Percentiles rank a stretch among this genome's conserved stretches.
Evolutionary conservation across 75 land plant species (phyloP).

Genomic region (Chamaecyparis obtusa): DNA sequence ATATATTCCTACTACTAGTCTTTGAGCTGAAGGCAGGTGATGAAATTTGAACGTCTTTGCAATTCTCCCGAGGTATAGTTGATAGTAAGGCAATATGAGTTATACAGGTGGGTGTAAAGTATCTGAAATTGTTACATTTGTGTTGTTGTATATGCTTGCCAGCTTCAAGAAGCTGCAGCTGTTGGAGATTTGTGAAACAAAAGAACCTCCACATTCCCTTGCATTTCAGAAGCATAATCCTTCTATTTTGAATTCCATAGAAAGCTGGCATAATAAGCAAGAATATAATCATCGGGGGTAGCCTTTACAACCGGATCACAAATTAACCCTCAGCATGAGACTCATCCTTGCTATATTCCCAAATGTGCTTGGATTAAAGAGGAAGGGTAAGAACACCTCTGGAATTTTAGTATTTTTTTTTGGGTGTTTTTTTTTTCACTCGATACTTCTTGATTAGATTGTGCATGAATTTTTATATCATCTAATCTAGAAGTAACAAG

Average conservation of each 20-base stretch:
- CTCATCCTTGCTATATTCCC: constrained; percentile 55
- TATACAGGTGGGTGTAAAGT: too few species aligned
- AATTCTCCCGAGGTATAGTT: too few species aligned
- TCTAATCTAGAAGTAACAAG: too few species aligned
- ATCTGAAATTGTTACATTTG: not conserved
- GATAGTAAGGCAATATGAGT: too few species aligned
- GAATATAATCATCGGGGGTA: constrained; percentile 56
- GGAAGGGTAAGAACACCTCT: constrained; percentile 9
- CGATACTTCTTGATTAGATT: too few species aligned
- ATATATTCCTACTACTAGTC: too few species aligned
- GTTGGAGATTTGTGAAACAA: not conserved
- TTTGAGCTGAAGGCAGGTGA: too few species aligned
- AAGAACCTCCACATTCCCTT: not conserved
- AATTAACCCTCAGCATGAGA: constrained; percentile 53
- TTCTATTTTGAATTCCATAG: constrained; percentile 65
- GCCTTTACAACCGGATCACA: constrained; percentile 49
- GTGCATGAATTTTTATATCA: too few species aligned
- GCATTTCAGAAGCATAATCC: constrained; percentile 26
- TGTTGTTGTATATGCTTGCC: not conserved
- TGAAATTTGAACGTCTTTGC: too few species aligned
- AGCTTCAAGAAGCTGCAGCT: not conserved
- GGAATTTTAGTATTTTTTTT: too few species aligned
- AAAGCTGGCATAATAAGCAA: constrained; percentile 67
- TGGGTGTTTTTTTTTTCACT: too few species aligned
- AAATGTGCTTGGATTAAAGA: constrained; percentile 57